A percentile compares a stretch with the other conserved stretches of the same genome.
phyloP scores from a whole-genome alignment of 805 yeast genomes.

The Tanozyma kutaoensis region DNA sequence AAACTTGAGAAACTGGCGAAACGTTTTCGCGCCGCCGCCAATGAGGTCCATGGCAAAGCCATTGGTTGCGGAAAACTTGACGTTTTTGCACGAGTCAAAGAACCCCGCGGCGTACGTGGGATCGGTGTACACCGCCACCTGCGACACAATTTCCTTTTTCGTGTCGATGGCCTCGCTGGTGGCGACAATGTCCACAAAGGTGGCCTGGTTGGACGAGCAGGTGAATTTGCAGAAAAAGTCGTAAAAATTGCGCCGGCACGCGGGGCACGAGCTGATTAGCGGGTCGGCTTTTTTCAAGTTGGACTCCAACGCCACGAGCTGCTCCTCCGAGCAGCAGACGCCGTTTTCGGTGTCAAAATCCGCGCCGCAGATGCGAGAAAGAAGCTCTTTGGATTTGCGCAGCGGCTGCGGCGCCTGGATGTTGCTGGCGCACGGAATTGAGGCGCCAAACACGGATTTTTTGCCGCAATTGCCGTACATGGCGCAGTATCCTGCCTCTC shows the following conservation, averaged over 20 bases:
- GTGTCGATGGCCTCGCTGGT: conserved; percentile 35
- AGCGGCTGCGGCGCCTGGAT: conserved; percentile 34
- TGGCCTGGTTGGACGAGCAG: conserved; percentile 75
- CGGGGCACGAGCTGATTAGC: conserved; percentile 54
- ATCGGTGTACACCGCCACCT: conserved; percentile 50
- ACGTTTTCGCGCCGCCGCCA: conserved; percentile 91
- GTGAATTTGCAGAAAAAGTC: conserved; percentile 80
- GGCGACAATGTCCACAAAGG: conserved; percentile 54
- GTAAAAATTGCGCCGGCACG: conserved; percentile 76
- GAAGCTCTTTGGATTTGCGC: conserved; percentile 25
- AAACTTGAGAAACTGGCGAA: conserved; percentile 64
- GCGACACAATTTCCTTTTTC: conserved; percentile 52
- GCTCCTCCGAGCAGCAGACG: conserved; percentile 64
- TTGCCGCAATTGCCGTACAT: conserved; percentile 66
- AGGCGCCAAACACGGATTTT: conserved; percentile 62
- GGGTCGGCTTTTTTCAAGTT: conserved; percentile 25
- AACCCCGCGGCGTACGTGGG: conserved; percentile 47
- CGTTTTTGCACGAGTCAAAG: conserved; percentile 75
- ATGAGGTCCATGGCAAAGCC: conserved; percentile 94
- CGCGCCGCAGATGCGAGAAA: conserved; percentile 60
- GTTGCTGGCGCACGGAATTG: conserved; percentile 65
- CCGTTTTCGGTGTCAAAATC: conserved; percentile 35
- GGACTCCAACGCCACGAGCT: conserved; percentile 36
- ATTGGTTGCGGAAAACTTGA: conserved; percentile 88
- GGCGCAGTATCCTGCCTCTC: too few relatives aligned